phyloP scores from a whole-genome alignment of 2,329 filamentous ascomycete genomes.

The Thelonectria blattea region DNA sequence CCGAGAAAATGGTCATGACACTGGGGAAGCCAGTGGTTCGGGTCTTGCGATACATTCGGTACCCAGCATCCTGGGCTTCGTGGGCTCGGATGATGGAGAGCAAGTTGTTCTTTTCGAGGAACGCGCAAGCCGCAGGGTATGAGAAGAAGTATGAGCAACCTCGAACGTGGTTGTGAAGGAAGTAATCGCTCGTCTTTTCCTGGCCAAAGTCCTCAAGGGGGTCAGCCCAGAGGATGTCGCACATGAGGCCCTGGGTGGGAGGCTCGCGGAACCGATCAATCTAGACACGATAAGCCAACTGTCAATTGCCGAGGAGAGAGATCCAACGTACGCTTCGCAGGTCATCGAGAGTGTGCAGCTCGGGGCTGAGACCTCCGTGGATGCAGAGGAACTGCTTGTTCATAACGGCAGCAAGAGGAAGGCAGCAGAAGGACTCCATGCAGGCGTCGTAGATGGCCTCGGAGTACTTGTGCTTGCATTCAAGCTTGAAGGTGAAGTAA shows the following conservation, averaged over 20 bases:
- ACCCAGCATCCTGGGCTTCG: conserved; percentile 97
- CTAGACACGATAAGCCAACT: conserved; percentile 50
- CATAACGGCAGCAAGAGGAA: conserved; percentile 96
- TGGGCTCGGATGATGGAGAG: conserved; percentile 96
- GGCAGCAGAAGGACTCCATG: conserved; percentile 95
- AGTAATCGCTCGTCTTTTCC: conserved; percentile 97
- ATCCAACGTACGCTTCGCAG: conserved; percentile 75
- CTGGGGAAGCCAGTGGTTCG: conserved; percentile 97
- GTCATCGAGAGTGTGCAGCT: conserved; percentile 94
- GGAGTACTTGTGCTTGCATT: conserved; percentile 99
- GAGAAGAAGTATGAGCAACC: conserved; percentile 99
- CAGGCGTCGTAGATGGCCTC: conserved; percentile 96
- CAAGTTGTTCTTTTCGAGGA: conserved; percentile 98
- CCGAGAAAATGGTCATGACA: conserved; percentile 99
- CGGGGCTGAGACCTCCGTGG: conserved; percentile 93
- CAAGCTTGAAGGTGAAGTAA: conserved; percentile 99
- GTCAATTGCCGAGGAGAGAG: not conserved
- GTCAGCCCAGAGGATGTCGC: conserved; percentile 98
- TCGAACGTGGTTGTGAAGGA: conserved; percentile 96
- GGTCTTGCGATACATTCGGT: conserved; percentile 99
- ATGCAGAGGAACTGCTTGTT: conserved; percentile 99
- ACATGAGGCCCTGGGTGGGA: conserved; percentile 97
- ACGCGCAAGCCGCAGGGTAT: conserved; percentile 94
- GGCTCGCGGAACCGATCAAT: conserved; percentile 98
- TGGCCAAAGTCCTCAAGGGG: conserved; percentile 98